A percentile compares a stretch with the other conserved stretches of the same genome.
Evolutionary conservation across 345 rosid species (phyloP).

Genomic region (Eucalyptus sp.): DNA sequence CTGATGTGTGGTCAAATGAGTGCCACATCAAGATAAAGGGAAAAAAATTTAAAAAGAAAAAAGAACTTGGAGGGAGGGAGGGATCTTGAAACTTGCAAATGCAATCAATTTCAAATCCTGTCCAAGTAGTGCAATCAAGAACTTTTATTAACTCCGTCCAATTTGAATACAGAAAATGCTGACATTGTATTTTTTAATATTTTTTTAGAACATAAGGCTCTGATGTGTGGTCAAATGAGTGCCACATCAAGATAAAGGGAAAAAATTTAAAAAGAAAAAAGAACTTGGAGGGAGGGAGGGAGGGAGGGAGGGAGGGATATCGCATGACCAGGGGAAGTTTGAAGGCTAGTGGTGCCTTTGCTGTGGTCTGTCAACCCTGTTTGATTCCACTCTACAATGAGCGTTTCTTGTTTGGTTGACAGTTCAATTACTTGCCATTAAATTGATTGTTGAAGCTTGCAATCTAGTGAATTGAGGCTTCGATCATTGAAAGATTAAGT

Average conservation of each 20-base stretch:
- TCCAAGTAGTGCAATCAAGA: neutral
- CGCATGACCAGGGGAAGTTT: neutral
- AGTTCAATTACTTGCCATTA: neutral
- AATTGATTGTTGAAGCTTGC: neutral
- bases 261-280: neutral
- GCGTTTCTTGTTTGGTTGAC: neutral
- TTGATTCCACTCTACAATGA: neutral
- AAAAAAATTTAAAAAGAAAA: neutral
- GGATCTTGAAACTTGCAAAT: neutral
- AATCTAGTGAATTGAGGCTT: neutral
- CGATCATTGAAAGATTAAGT: neutral
- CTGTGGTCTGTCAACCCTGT: neutral
- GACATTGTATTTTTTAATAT: neutral
- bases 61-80: neutral
- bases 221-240: neutral
- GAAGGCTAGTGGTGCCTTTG: neutral
- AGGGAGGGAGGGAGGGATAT: neutral
- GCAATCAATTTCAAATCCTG: neutral
- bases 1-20: neutral
- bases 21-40: neutral
- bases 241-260: neutral
- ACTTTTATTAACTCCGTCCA: neutral
- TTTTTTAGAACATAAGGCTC: neutral
- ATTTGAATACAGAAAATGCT: neutral
- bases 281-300: neutral